phyloP scores from a whole-genome alignment of 1,139 yeast genomes.

The Diutina rugosa region DNA sequence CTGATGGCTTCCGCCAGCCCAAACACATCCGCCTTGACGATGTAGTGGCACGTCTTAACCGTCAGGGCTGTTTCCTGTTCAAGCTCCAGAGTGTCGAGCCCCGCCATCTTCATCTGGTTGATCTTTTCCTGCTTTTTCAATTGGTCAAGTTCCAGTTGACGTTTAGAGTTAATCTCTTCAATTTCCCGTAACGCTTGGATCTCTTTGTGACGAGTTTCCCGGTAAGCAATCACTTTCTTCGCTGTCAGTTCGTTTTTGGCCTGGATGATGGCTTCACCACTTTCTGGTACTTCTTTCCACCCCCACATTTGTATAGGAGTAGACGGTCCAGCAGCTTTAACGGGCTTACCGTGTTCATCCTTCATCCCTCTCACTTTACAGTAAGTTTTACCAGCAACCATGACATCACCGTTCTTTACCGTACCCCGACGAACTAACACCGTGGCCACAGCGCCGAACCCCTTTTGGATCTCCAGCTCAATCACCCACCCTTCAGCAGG shows the following conservation, averaged over 20 bases:
- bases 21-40: conserved; percentile 82
- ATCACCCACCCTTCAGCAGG: conserved; percentile 80
- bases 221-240: conserved; percentile 57
- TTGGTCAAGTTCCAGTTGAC: conserved; percentile 33
- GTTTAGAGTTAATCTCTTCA: conserved; percentile 52
- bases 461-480: conserved; percentile 74
- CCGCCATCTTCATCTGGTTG: conserved; percentile 43
- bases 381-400: conserved; percentile 79
- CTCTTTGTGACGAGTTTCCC: conserved; percentile 43
- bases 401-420: conserved; percentile 50
- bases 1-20: conserved; percentile 51
- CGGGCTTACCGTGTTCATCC: conserved; percentile 56
- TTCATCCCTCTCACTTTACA: conserved; percentile 78
- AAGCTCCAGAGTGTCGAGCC: conserved; percentile 34
- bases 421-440: conserved; percentile 73
- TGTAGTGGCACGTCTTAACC: conserved; percentile 32
- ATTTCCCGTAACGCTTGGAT: conserved; percentile 55
- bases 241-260: conserved; percentile 66
- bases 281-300: conserved; percentile 88
- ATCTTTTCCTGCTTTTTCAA: conserved; percentile 38
- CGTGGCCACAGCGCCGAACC: conserved; percentile 81
- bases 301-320: conserved; percentile 89
- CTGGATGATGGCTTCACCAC: conserved; percentile 77
- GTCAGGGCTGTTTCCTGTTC: conserved; percentile 17
- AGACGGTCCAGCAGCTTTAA: conserved; percentile 71